These are phyloP conservation scores for Saccharomyces hybrid DNA, from an alignment of 1,139 yeast species.

Conservation along the genomic window DNA sequence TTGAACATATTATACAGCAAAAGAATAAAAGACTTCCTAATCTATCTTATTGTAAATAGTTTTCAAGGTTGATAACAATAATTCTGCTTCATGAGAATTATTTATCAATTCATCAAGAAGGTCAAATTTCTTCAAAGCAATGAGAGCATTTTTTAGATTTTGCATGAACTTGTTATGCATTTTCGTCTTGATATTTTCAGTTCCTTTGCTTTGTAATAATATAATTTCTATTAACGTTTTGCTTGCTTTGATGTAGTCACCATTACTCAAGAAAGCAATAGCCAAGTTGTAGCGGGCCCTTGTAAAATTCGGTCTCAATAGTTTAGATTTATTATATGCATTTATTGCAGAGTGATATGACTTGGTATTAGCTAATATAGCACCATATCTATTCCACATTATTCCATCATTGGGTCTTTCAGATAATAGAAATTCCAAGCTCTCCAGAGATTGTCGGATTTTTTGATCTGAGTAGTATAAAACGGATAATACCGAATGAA, in stretches of 20 bases:
- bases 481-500: constrained; percentile 89
- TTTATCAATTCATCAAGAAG: neutral
- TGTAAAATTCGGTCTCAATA: constrained; percentile 87
- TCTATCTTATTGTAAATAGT: neutral
- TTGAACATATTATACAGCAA: neutral
- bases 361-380: constrained; percentile 87
- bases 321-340: constrained; percentile 83
- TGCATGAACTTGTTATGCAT: neutral
- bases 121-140: neutral
- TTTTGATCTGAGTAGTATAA: constrained; percentile 89
- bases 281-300: constrained; percentile 93
- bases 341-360: constrained; percentile 92
- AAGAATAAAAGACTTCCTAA: neutral
- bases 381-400: constrained; percentile 93
- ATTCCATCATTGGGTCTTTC: constrained; percentile 84
- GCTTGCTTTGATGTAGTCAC: constrained; percentile 83
- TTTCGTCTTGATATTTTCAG: neutral
- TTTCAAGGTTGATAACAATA: neutral
- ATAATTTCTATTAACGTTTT: neutral
- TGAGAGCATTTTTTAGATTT: neutral
- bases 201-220: neutral
- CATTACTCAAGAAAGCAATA: constrained; percentile 90
- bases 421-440: constrained; percentile 80
- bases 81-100: neutral
- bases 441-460: constrained; percentile 86